These are phyloP conservation scores for Hyaloscypha finlandica DNA, from an alignment of 495 filamentous ascomycete species.

Conservation along the genomic window DNA sequence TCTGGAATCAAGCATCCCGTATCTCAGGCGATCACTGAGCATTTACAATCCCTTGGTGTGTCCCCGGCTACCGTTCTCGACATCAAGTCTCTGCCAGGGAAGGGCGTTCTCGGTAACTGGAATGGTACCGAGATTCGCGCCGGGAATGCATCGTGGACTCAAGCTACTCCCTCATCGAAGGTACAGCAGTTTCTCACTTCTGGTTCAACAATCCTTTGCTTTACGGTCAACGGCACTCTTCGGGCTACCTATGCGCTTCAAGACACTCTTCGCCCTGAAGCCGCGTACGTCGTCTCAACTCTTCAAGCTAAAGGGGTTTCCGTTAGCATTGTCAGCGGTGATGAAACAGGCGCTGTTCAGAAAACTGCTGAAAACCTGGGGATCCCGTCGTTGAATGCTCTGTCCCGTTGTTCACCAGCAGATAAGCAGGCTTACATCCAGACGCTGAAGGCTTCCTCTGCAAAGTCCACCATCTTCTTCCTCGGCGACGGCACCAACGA, in stretches of 20 bases:
- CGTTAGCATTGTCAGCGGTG: slow-evolving; percentile 70
- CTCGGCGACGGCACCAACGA: slow-evolving; percentile 83
- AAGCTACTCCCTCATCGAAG: slow-evolving; percentile 44
- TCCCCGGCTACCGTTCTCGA: slow-evolving; percentile 35
- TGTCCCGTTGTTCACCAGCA: slow-evolving; percentile 54
- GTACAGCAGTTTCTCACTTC: slow-evolving; percentile 29
- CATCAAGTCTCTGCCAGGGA: slow-evolving; percentile 50
- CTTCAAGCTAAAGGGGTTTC: slow-evolving; percentile 50
- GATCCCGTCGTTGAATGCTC: slow-evolving; percentile 50
- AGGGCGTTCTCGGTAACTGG: slow-evolving; percentile 41
- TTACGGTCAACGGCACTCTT: slow-evolving; percentile 53
- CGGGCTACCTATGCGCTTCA: slow-evolving; percentile 60
- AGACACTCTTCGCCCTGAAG: slow-evolving; percentile 61
- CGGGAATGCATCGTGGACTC: slow-evolving; percentile 68
- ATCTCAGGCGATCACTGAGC: slow-evolving; percentile 55
- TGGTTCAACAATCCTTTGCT: slow-evolving; percentile 64
- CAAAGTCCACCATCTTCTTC: slow-evolving; percentile 56
- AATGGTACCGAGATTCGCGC: slow-evolving; percentile 46
- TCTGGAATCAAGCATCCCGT: slow-evolving; percentile 65
- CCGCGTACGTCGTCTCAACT: slow-evolving; percentile 52
- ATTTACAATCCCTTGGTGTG: slow-evolving; percentile 43
- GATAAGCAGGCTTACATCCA: slow-evolving; percentile 68
- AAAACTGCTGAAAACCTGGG: slow-evolving; percentile 52
- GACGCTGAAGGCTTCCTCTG: slow-evolving; percentile 27
- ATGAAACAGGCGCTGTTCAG: slow-evolving; percentile 63